phyloP scores from a whole-genome alignment of 2,329 filamentous ascomycete genomes.

The Claviceps cyperi region DNA sequence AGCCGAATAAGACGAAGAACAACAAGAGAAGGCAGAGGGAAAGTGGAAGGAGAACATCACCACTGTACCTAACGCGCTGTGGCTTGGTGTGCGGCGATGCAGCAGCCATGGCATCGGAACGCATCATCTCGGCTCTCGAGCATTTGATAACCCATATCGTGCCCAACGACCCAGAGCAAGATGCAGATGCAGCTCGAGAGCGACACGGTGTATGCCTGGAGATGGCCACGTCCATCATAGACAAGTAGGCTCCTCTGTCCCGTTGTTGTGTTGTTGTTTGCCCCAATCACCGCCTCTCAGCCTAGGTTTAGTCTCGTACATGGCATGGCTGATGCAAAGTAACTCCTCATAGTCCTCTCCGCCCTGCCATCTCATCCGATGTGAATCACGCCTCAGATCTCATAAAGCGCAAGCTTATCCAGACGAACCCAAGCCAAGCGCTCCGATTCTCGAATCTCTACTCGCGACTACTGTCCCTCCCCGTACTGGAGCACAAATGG shows the following conservation, averaged over 20 bases:
- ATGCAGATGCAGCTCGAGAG: conserved; percentile 52
- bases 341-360: conserved; percentile 24
- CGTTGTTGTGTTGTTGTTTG: too few relatives aligned
- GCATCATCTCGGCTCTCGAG: conserved; percentile 66
- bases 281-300: not conserved
- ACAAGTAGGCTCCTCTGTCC: conserved; percentile 25
- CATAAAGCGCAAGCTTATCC: conserved; percentile 77
- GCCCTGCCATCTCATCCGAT: conserved; percentile 47
- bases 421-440: conserved; percentile 64
- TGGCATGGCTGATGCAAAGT: not conserved
- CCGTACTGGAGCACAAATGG: conserved; percentile 92
- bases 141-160: conserved; percentile 64
- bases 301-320: not conserved
- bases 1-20: not conserved
- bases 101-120: conserved; percentile 44
- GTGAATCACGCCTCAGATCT: conserved; percentile 86
- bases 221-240: conserved; percentile 35
- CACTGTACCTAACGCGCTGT: not conserved
- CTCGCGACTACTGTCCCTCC: conserved; percentile 74
- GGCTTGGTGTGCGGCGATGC: conserved; percentile 28
- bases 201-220: conserved; percentile 50
- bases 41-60: not conserved
- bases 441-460: conserved; percentile 83
- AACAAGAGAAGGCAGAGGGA: not conserved
- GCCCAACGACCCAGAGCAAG: conserved; percentile 49